Conservation (phyloP, 2,329 filamentous ascomycete genomes). For the Cercospora zeae-maydis region DNA sequence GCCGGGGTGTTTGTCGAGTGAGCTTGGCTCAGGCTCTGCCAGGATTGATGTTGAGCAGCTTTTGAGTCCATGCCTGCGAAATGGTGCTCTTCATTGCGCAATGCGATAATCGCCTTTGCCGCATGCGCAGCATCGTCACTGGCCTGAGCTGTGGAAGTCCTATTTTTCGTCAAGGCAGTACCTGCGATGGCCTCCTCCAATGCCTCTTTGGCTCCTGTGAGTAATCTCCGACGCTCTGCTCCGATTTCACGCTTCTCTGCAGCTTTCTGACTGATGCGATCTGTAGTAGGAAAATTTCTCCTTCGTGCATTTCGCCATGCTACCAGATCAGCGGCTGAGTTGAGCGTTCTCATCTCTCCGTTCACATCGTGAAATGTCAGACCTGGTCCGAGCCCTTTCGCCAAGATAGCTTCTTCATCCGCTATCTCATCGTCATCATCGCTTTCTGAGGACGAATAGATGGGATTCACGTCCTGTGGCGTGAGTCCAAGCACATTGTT, state of each 20-base stretch:
- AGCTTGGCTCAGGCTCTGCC: not conserved
- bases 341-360: constrained; percentile 53
- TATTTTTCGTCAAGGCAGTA: not conserved
- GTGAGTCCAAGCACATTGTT: constrained; percentile 62
- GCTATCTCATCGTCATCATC: constrained; percentile 63
- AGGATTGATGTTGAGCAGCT: not conserved
- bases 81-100: not conserved
- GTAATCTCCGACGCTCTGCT: constrained; percentile 35
- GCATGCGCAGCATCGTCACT: not conserved
- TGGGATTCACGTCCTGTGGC: constrained; percentile 39
- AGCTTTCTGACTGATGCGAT: constrained; percentile 58
- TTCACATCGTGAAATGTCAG: constrained; percentile 51
- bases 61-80: not conserved
- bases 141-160: not conserved
- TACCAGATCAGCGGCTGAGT: constrained; percentile 63
- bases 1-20: not conserved
- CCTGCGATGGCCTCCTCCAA: constrained; percentile 4
- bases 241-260: constrained; percentile 31
- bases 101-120: not conserved
- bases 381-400: constrained; percentile 33
- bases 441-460: constrained; percentile 29
- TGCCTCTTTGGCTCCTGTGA: constrained; percentile 27
- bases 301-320: constrained; percentile 78
- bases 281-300: constrained; percentile 74
- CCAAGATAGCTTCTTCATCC: constrained; percentile 61